A percentile compares a stretch with the other conserved stretches of the same genome.
Conservation (phyloP, 257 asterid genomes). For the Anisodus tanguticus region DNA sequence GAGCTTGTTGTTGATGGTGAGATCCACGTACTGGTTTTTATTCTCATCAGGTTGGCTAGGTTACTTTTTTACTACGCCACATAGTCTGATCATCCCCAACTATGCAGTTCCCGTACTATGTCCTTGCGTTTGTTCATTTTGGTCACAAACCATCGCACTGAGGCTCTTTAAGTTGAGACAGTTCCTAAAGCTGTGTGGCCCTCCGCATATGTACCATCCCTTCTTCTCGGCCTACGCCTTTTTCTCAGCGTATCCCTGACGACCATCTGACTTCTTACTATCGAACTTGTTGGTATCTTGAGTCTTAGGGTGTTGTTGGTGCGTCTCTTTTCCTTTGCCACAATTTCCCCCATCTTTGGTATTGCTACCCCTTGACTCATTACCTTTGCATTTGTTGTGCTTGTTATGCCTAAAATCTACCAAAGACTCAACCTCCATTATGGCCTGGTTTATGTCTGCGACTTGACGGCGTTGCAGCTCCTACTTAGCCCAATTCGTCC, state of each 20-base stretch:
- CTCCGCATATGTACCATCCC: neutral
- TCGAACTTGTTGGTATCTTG: too few species aligned
- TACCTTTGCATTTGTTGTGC: too few species aligned
- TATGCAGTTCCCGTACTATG: neutral
- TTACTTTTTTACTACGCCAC: neutral
- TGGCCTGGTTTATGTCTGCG: too few species aligned
- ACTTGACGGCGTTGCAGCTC: neutral
- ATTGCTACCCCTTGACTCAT: too few species aligned
- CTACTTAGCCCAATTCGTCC: neutral
- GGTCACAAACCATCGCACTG: neutral
- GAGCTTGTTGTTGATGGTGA: neutral
- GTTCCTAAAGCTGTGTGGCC: too few species aligned
- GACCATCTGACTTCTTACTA: neutral
- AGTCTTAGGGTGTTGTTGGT: too few species aligned
- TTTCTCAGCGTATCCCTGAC: neutral
- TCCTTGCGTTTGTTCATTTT: neutral
- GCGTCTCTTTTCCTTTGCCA: too few species aligned
- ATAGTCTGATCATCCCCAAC: neutral
- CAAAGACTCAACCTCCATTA: too few species aligned
- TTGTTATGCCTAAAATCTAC: too few species aligned
- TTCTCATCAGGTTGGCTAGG: neutral
- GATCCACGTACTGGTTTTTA: too few species aligned
- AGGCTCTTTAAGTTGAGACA: neutral
- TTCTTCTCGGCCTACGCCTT: neutral
- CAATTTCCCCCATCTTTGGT: neutral